These are phyloP conservation scores for Pseudogymnoascus sp. DNA, from an alignment of 2,329 filamentous ascomycete genomes.

Conservation along the genomic window DNA sequence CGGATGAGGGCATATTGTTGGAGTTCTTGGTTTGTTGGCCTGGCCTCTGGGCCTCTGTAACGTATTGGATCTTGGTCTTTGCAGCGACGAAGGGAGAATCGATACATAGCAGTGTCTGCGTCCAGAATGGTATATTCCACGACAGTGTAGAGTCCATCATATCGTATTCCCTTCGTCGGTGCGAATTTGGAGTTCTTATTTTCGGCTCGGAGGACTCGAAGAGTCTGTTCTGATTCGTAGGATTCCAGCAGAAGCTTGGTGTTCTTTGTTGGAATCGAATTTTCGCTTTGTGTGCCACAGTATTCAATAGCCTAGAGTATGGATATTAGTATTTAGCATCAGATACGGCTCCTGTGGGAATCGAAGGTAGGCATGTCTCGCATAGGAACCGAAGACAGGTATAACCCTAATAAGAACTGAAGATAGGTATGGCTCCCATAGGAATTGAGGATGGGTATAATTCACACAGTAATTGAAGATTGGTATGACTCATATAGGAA, in stretches of 20 bases:
- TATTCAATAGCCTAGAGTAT: constrained; percentile 37
- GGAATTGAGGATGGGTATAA: neutral
- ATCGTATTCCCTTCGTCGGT: constrained; percentile 42
- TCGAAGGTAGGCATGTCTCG: neutral
- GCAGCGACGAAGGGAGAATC: constrained; percentile 38
- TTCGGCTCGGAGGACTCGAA: constrained; percentile 43
- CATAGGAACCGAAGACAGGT: too few species aligned
- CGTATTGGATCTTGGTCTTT: constrained; percentile 39
- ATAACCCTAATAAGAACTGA: too few species aligned
- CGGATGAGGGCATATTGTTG: constrained; percentile 2
- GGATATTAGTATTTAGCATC: neutral
- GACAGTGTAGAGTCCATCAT: constrained; percentile 48
- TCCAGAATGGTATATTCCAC: constrained; percentile 32
- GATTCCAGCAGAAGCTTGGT: constrained; percentile 38
- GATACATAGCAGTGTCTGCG: constrained; percentile 32
- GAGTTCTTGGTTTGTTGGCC: constrained; percentile 36
- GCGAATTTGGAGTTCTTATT: constrained; percentile 32
- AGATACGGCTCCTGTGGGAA: neutral
- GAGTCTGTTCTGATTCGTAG: constrained; percentile 27
- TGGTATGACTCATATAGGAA: neutral
- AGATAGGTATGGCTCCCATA: neutral
- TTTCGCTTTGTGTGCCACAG: constrained; percentile 36
- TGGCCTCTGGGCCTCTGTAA: constrained; percentile 30
- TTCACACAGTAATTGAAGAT: neutral
- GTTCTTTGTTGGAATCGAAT: constrained; percentile 25